phyloP scores from a whole-genome alignment of 331 rosid genomes.

The Erythrophleum ivorense region DNA sequence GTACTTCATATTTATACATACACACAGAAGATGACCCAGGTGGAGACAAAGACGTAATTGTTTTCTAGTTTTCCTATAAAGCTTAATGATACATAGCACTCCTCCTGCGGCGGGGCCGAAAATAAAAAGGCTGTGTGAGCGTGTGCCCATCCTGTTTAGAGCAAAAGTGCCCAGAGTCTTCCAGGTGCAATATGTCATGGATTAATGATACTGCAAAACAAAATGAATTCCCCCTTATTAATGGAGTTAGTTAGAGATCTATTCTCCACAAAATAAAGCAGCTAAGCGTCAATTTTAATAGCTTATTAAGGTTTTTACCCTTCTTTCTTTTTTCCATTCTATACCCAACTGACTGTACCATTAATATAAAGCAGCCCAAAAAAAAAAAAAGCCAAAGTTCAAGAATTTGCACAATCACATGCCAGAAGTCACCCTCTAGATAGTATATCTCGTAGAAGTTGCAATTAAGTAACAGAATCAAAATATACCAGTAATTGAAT shows the following conservation, averaged over 20 bases:
- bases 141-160: background rate
- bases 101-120: too few species aligned
- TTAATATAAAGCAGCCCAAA: background rate
- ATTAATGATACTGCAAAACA: background rate
- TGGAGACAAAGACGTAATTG: background rate
- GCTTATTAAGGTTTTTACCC: background rate
- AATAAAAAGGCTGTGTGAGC: background rate
- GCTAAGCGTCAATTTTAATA: background rate
- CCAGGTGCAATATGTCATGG: background rate
- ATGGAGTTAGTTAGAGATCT: background rate
- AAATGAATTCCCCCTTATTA: background rate
- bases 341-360: background rate
- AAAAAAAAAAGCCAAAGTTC: background rate
- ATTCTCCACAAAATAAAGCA: background rate
- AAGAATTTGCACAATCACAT: too few species aligned
- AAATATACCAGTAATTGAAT: too few species aligned
- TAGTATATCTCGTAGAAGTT: too few species aligned
- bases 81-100: background rate
- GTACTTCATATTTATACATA: too few species aligned
- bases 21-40: too few species aligned
- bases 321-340: background rate
- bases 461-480: too few species aligned
- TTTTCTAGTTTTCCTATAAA: background rate
- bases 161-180: background rate
- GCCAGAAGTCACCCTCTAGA: too few species aligned